phyloP scores from a whole-genome alignment of 2,329 filamentous ascomycete species.

The Epichloe uncinata region DNA sequence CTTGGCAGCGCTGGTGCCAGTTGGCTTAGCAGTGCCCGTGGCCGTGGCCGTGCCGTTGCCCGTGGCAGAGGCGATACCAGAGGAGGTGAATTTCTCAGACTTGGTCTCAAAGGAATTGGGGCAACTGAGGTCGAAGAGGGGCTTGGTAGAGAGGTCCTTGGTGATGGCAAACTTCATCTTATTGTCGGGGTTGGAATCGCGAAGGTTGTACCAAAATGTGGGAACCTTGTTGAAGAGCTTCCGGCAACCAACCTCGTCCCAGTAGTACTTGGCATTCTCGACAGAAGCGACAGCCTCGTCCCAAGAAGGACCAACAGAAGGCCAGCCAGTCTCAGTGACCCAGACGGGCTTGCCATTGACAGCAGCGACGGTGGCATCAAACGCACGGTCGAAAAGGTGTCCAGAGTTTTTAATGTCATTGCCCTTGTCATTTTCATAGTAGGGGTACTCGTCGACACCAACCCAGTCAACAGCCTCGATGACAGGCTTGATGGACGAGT shows the following conservation, averaged over 20 bases:
- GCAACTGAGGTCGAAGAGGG: slow-evolving; percentile 41
- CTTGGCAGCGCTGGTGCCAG: slow-evolving; percentile 2
- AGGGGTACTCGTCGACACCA: slow-evolving; percentile 53
- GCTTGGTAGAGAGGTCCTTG: slow-evolving; percentile 36
- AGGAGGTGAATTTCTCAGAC: slow-evolving; percentile 10
- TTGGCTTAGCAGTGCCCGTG: slow-evolving; percentile 2
- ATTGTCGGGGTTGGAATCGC: slow-evolving; percentile 48
- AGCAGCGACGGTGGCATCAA: slow-evolving; percentile 29
- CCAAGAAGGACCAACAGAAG: slow-evolving; percentile 37
- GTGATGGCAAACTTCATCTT: slow-evolving; percentile 44
- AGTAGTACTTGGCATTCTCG: slow-evolving; percentile 50
- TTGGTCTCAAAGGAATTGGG: slow-evolving; percentile 26
- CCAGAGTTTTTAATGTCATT: slow-evolving; percentile 43
- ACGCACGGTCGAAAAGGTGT: slow-evolving; percentile 40
- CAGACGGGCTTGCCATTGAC: slow-evolving; percentile 42
- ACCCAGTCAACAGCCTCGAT: slow-evolving; percentile 51
- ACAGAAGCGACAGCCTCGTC: slow-evolving; percentile 41
- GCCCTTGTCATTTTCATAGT: slow-evolving; percentile 45
- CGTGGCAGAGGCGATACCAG: slow-evolving; percentile 1
- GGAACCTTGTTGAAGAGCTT: slow-evolving; percentile 40
- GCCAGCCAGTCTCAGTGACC: slow-evolving; percentile 56
- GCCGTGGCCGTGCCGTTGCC: slow-evolving; percentile 1
- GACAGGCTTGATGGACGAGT: slow-evolving; percentile 44
- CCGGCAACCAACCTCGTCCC: slow-evolving; percentile 46
- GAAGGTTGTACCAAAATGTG: slow-evolving; percentile 49